phyloP scores from a whole-genome alignment of 2,329 filamentous ascomycete genomes.

The Monosporascus cannonballus region DNA sequence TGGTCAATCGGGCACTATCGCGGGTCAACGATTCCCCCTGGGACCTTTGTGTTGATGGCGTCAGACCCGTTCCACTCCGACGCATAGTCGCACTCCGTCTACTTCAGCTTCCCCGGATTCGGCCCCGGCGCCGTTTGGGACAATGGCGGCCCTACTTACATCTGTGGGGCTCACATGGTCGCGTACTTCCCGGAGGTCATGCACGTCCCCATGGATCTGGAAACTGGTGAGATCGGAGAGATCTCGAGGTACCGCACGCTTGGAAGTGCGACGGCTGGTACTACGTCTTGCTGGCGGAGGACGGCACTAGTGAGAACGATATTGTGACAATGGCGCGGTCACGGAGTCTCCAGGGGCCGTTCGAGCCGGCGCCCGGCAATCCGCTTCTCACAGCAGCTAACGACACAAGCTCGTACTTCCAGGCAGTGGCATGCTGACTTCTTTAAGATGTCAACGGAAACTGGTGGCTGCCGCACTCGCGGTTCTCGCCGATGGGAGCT shows the following conservation, averaged over 20 bases:
- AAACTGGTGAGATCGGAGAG: slow-evolving; percentile 1
- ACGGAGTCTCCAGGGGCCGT: slow-evolving; percentile 23
- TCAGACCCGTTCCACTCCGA: slow-evolving; percentile 18
- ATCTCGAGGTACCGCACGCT: slow-evolving; percentile 31
- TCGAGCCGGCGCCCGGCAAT: slow-evolving; percentile 18
- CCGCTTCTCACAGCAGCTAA: slow-evolving; percentile 22
- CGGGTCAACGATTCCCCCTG: slow-evolving; percentile 13
- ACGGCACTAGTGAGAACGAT: slow-evolving; percentile 28
- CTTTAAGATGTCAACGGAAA: slow-evolving; percentile 7
- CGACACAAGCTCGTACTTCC: slow-evolving; percentile 7
- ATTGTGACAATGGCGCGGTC: slow-evolving; percentile 23
- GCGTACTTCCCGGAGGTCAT: background rate
- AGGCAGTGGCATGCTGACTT: slow-evolving; percentile 9
- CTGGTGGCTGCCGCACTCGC: slow-evolving; percentile 11
- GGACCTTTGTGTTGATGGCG: slow-evolving; percentile 21
- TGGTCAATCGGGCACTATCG: slow-evolving; percentile 17
- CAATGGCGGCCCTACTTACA: slow-evolving; percentile 8
- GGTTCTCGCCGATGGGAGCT: slow-evolving; percentile 3
- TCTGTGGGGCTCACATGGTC: background rate
- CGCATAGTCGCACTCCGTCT: slow-evolving; percentile 25
- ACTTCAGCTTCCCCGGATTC: slow-evolving; percentile 18
- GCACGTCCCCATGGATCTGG: background rate
- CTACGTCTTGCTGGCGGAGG: slow-evolving; percentile 36
- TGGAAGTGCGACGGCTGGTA: slow-evolving; percentile 30
- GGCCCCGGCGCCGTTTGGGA: slow-evolving; percentile 28